phyloP scores from a whole-genome alignment of 1,284 basidiomycete species.

The Paramarasmius palmivorus region DNA sequence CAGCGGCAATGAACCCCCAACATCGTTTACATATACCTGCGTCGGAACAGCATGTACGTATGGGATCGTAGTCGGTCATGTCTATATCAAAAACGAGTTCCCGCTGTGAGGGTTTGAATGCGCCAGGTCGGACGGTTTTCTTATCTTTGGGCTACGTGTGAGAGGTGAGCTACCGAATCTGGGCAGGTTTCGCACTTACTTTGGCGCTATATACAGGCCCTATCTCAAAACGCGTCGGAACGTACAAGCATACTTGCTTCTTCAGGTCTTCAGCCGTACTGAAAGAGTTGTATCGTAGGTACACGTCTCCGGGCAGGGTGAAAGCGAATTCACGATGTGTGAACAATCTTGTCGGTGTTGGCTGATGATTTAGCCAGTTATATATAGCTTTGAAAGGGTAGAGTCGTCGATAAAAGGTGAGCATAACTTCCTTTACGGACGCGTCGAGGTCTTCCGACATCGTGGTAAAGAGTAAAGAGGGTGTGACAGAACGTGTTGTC shows the following conservation, averaged over 20 bases:
- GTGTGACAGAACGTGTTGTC: neutral
- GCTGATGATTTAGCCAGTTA: constrained; percentile 94
- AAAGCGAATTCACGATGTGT: constrained; percentile 98
- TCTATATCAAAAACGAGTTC: constrained; percentile 99
- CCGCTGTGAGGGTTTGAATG: constrained; percentile 79
- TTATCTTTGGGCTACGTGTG: constrained; percentile 82
- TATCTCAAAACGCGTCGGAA: constrained; percentile 94
- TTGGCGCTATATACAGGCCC: constrained; percentile 91
- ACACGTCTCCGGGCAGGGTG: constrained; percentile 89
- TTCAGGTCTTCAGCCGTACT: constrained; percentile 86
- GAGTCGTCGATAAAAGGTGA: constrained; percentile 87
- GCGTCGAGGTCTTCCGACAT: constrained; percentile 15
- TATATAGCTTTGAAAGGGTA: constrained; percentile 96
- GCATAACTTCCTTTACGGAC: constrained; percentile 61
- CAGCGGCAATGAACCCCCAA: constrained; percentile 94
- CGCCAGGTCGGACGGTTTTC: constrained; percentile 78
- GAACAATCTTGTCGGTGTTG: constrained; percentile 73
- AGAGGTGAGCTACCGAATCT: constrained; percentile 4
- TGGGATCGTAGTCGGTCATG: constrained; percentile 98
- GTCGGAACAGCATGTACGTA: constrained; percentile 93
- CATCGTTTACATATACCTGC: constrained; percentile 92
- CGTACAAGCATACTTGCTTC: constrained; percentile 81
- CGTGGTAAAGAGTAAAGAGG: constrained; percentile 10
- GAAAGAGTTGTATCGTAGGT: constrained; percentile 96
- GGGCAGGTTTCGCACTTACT: constrained; percentile 47